Evolutionary conservation across 768 basidiomycete species (phyloP).

Genomic region (Suillus lakei): DNA sequence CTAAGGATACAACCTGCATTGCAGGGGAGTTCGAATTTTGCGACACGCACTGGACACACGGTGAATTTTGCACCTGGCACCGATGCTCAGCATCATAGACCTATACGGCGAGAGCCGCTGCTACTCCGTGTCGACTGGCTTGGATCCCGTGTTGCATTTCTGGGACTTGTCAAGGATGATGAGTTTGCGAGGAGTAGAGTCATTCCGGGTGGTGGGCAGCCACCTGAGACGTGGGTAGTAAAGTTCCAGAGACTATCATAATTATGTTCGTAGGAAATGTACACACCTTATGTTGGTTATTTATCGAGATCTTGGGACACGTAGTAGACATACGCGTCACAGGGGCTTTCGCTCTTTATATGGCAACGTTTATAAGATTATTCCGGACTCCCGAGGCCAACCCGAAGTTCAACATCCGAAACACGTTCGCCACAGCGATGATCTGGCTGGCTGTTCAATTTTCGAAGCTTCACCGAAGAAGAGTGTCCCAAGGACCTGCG

Average conservation of each 20-base stretch:
- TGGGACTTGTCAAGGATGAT: slow-evolving; percentile 7
- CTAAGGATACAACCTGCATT: not conserved
- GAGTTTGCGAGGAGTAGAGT: slow-evolving; percentile 4
- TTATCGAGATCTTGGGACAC: too few relatives aligned
- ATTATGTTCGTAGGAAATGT: not conserved
- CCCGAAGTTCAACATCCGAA: too few relatives aligned
- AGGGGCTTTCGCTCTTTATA: too few relatives aligned
- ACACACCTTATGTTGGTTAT: too few relatives aligned
- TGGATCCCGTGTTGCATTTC: slow-evolving; percentile 7
- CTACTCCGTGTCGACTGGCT: slow-evolving; percentile 17
- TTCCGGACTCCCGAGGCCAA: too few relatives aligned
- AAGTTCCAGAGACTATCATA: slow-evolving; percentile 2
- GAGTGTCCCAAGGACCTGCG: too few relatives aligned
- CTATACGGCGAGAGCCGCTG: not conserved
- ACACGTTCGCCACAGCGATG: too few relatives aligned
- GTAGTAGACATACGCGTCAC: too few relatives aligned
- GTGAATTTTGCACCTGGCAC: not conserved
- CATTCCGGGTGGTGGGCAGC: slow-evolving; percentile 2
- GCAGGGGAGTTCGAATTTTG: not conserved
- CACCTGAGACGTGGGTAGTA: slow-evolving; percentile 12
- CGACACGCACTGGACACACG: not conserved
- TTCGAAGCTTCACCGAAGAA: too few relatives aligned
- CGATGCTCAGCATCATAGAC: too few relatives aligned
- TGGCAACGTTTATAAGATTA: too few relatives aligned
- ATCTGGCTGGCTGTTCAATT: too few relatives aligned